Evolutionary conservation across 768 basidiomycete genomes (phyloP).

Genomic region (Termitomyces sp.): DNA sequence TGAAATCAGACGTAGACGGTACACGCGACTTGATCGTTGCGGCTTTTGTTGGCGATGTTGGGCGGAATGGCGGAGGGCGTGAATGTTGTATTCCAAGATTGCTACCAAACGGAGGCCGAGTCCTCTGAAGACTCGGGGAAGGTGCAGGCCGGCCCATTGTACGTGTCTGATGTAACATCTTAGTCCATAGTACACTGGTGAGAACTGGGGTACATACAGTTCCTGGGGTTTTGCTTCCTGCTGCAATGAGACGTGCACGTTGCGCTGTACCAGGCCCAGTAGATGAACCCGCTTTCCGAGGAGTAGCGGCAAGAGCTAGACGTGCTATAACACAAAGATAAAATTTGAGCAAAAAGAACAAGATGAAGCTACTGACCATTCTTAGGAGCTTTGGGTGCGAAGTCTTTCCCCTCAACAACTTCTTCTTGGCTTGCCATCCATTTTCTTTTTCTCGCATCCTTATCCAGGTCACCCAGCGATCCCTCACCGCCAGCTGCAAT

Average conservation of each 20-base stretch:
- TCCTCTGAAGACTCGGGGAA: constrained; percentile 42
- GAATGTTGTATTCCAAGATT: constrained; percentile 27
- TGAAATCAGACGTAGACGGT: constrained; percentile 67
- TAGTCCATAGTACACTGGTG: background rate
- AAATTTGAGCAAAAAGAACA: background rate
- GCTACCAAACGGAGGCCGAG: constrained; percentile 34
- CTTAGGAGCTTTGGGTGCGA: constrained; percentile 43
- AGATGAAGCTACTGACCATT: constrained; percentile 38
- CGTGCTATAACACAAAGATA: constrained; percentile 30
- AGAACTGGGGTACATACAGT: constrained; percentile 19
- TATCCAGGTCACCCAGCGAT: constrained; percentile 53
- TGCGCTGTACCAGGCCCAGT: constrained; percentile 51
- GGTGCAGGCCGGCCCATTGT: constrained; percentile 27
- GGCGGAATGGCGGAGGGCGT: constrained; percentile 29
- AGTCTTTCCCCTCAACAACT: constrained; percentile 28
- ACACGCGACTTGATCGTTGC: constrained; percentile 28
- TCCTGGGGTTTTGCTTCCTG: constrained; percentile 37
- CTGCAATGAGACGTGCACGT: constrained; percentile 33
- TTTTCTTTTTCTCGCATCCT: constrained; percentile 68
- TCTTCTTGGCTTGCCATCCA: constrained; percentile 64
- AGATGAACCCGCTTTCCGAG: constrained; percentile 46
- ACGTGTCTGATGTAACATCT: constrained; percentile 21
- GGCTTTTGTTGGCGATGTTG: constrained; percentile 48
- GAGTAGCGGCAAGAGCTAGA: constrained; percentile 37
- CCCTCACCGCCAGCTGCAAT: constrained; percentile 43